A percentile compares a stretch with the other conserved stretches of the same genome.
phyloP scores from a whole-genome alignment of 2,329 filamentous ascomycete species.

The Colletotrichum cereale region DNA sequence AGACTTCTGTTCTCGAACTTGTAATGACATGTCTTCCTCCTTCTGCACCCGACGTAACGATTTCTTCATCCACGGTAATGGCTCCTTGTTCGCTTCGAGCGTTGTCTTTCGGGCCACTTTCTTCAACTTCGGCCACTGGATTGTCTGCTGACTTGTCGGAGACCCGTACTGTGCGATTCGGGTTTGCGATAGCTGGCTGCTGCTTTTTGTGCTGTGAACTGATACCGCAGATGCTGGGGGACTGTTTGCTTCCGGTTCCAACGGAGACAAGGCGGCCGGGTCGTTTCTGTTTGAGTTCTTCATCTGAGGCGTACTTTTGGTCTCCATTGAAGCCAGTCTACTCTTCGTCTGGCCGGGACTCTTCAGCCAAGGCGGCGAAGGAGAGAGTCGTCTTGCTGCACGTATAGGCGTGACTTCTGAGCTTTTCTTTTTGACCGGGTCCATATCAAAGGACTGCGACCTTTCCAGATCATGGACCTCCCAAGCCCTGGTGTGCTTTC shows the following conservation, averaged over 20 bases:
- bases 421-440: slow-evolving; percentile 29
- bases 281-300: background rate
- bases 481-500: background rate
- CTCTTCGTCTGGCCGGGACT: background rate
- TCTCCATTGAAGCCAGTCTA: background rate
- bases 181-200: background rate
- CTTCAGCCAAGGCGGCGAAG: slow-evolving; percentile 21
- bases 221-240: background rate
- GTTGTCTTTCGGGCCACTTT: slow-evolving; percentile 23
- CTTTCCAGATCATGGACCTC: slow-evolving; percentile 15
- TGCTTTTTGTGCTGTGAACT: background rate
- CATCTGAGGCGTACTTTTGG: slow-evolving; percentile 14
- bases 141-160: background rate
- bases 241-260: background rate
- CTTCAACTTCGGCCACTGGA: slow-evolving; percentile 37
- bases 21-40: slow-evolving; percentile 29
- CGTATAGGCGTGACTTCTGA: background rate
- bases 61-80: slow-evolving; percentile 29
- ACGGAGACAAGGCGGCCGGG: background rate
- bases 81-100: background rate
- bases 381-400: slow-evolving; percentile 6
- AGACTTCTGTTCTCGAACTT: slow-evolving; percentile 6
- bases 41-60: slow-evolving; percentile 34
- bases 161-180: slow-evolving; percentile 2
- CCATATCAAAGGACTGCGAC: slow-evolving; percentile 24